A percentile compares a stretch with the other conserved stretches of the same genome.
phyloP scores from a whole-genome alignment of 768 basidiomycete species.

The Trametes villosa region DNA sequence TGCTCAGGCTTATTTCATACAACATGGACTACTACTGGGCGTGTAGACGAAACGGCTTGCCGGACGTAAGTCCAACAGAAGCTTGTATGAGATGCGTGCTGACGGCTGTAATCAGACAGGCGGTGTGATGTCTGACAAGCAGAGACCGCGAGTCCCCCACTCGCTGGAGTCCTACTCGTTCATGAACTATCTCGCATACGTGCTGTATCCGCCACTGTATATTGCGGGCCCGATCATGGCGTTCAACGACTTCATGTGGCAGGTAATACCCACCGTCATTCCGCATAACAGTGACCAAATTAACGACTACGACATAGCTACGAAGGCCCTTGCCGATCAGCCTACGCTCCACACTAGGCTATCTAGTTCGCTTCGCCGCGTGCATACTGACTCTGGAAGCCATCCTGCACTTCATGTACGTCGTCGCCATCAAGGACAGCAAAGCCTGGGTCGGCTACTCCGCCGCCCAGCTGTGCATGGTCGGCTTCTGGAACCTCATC shows the following conservation, averaged over 20 bases:
- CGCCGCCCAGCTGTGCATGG: slow-evolving; percentile 83
- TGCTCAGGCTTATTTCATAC: slow-evolving; percentile 92
- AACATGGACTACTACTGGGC: slow-evolving; percentile 95
- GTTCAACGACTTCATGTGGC: slow-evolving; percentile 94
- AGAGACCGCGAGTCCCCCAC: slow-evolving; percentile 62
- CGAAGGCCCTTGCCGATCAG: slow-evolving; percentile 58
- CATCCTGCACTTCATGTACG: slow-evolving; percentile 93
- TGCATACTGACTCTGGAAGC: slow-evolving; percentile 87
- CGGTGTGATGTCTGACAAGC: slow-evolving; percentile 53
- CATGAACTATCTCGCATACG: slow-evolving; percentile 78
- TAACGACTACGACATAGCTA: slow-evolving; percentile 46
- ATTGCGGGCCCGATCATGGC: slow-evolving; percentile 96
- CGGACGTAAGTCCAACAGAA: slow-evolving; percentile 44
- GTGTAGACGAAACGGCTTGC: slow-evolving; percentile 42
- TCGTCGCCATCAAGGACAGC: slow-evolving; percentile 92
- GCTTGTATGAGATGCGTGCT: background rate
- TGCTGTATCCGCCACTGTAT: slow-evolving; percentile 92
- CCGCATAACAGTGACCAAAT: background rate
- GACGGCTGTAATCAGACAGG: slow-evolving; percentile 30
- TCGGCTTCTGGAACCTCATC: slow-evolving; percentile 97
- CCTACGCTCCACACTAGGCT: slow-evolving; percentile 48
- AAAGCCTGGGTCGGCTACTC: slow-evolving; percentile 81
- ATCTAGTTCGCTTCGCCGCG: slow-evolving; percentile 70
- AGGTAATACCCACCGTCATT: slow-evolving; percentile 56
- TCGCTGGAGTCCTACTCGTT: slow-evolving; percentile 64